phyloP scores from a whole-genome alignment of 106 monocot species.

The Chionographis japonica region DNA sequence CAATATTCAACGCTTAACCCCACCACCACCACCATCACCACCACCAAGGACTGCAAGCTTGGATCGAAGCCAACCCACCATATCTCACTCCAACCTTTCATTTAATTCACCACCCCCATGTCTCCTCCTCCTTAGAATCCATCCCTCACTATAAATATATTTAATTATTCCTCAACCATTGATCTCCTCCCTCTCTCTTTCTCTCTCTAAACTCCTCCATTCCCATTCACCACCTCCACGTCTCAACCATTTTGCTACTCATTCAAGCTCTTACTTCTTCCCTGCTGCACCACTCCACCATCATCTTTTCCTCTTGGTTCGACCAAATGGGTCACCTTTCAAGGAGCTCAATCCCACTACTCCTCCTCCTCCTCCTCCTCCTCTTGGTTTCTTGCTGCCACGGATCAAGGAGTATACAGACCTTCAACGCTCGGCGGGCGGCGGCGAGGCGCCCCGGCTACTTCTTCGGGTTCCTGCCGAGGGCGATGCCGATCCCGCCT shows the following conservation, averaged over 20 bases:
- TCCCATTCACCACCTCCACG: background rate
- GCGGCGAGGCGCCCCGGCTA: background rate
- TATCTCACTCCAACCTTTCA: no score
- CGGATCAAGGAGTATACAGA: conserved; percentile 9
- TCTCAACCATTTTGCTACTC: background rate
- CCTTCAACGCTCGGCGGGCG: background rate
- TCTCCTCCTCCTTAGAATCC: no score
- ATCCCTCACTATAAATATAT: no score
- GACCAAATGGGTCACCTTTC: conserved; percentile 11
- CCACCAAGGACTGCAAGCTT: background rate
- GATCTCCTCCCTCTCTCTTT: background rate
- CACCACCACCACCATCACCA: no score
- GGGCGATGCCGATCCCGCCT: conserved; percentile 21
- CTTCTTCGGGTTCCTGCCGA: conserved; percentile 27
- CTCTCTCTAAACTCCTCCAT: background rate
- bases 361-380: background rate
- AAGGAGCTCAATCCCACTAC: background rate
- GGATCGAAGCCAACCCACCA: background rate
- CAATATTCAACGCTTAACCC: no score
- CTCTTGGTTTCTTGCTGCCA: conserved; percentile 1
- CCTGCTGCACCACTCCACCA: background rate
- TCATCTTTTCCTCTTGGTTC: background rate
- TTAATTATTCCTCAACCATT: no score
- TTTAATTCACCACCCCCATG: no score
- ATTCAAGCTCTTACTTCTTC: background rate